These are phyloP conservation scores for Holtermannia corniformis DNA, from an alignment of 768 basidiomycete genomes.

Conservation along the genomic window DNA sequence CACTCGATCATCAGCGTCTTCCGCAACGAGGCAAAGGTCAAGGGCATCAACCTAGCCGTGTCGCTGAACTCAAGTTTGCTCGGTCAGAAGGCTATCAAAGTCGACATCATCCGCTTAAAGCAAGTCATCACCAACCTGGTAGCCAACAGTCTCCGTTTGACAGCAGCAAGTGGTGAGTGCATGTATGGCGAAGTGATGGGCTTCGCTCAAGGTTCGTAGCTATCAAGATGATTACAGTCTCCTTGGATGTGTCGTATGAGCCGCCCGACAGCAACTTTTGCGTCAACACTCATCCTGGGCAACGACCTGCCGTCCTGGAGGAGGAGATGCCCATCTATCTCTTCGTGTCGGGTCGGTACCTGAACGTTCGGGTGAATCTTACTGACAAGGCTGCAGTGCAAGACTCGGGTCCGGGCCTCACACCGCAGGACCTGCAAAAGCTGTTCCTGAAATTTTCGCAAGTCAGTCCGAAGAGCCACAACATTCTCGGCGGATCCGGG, in stretches of 20 bases:
- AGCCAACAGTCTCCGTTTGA: slow-evolving; percentile 43
- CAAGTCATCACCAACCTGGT: slow-evolving; percentile 43
- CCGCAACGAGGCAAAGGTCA: slow-evolving; percentile 43
- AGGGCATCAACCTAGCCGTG: slow-evolving; percentile 39
- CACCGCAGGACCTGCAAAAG: slow-evolving; percentile 39
- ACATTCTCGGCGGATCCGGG: slow-evolving; percentile 38
- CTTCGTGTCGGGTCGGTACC: slow-evolving; percentile 30
- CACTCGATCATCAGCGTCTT: slow-evolving; percentile 42
- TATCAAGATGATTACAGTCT: too few species aligned
- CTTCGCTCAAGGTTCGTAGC: neutral
- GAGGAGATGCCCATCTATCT: slow-evolving; percentile 39
- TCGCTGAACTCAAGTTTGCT: slow-evolving; percentile 38
- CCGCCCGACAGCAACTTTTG: too few species aligned
- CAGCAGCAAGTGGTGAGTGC: slow-evolving; percentile 28
- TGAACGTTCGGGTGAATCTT: neutral
- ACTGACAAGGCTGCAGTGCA: slow-evolving; percentile 7
- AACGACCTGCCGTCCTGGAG: slow-evolving; percentile 8
- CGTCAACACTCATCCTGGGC: neutral
- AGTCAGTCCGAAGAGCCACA: slow-evolving; percentile 37
- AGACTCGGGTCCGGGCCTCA: slow-evolving; percentile 44
- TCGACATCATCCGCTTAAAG: slow-evolving; percentile 43
- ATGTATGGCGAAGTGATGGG: neutral
- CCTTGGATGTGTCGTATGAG: too few species aligned
- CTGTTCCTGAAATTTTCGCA: slow-evolving; percentile 45
- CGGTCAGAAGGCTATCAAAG: slow-evolving; percentile 35